Conservation (phyloP, 768 basidiomycete genomes). For the Phanerodontia chrysosporium region DNA sequence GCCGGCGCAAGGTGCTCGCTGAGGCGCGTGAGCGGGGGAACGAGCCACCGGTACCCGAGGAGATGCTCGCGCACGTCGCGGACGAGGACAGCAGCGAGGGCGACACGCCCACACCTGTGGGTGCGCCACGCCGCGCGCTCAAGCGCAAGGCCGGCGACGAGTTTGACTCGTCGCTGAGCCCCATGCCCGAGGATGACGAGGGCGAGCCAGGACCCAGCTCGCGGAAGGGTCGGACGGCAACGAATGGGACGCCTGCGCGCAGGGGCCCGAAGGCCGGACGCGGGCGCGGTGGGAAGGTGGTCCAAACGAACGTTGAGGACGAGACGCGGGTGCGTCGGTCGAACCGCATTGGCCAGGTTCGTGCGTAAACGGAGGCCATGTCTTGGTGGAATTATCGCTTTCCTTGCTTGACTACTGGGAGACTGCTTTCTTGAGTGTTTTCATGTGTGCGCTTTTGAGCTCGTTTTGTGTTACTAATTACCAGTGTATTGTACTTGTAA, state of each 20-base stretch:
- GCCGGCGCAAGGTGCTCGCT: slow-evolving; percentile 44
- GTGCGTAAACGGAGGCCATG: neutral
- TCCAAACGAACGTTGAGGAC: neutral
- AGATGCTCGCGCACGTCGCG: slow-evolving; percentile 45
- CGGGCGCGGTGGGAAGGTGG: neutral
- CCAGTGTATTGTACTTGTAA: no score
- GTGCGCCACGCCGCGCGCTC: slow-evolving; percentile 12
- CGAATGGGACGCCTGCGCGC: neutral
- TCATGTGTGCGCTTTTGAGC: no score
- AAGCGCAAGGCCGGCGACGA: slow-evolving; percentile 32
- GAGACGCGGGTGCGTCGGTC: slow-evolving; percentile 5
- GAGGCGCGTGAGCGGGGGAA: slow-evolving; percentile 41
- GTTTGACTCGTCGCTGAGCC: slow-evolving; percentile 18
- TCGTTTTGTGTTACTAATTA: no score
- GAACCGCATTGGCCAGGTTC: neutral
- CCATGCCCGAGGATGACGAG: slow-evolving; percentile 14
- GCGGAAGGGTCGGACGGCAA: neutral
- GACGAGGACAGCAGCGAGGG: slow-evolving; percentile 16
- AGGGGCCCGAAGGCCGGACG: neutral
- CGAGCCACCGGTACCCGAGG: slow-evolving; percentile 45
- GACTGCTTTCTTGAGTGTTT: no score
- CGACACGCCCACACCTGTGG: slow-evolving; percentile 1
- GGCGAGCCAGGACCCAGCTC: neutral
- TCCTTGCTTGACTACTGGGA: neutral
- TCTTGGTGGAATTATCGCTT: neutral